phyloP scores from a whole-genome alignment of 75 land plant genomes.

The Pinus taeda region DNA sequence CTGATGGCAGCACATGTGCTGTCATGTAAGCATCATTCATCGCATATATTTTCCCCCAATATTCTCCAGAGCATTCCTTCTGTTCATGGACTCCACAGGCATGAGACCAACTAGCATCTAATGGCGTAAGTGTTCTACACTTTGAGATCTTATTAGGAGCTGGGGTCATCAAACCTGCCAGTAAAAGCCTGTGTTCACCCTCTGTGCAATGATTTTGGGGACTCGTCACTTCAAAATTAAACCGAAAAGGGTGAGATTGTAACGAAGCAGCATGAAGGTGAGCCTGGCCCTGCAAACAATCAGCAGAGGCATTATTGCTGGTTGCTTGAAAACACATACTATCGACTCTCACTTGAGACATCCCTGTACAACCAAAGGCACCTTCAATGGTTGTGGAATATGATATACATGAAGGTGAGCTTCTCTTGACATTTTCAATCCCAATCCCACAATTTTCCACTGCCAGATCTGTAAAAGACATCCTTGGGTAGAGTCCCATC shows the following conservation, averaged over 20 bases:
- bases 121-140: not conserved
- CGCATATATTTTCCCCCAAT: not conserved
- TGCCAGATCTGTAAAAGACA: slow-evolving; percentile 1
- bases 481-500: not conserved
- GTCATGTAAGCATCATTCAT: too few relatives aligned
- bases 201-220: not conserved
- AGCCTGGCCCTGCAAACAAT: not conserved
- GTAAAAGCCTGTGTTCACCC: not conserved
- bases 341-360: not conserved
- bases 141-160: not conserved
- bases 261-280: not conserved
- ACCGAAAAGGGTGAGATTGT: not conserved
- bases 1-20: not conserved
- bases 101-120: not conserved
- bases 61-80: not conserved
- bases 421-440: not conserved
- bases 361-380: not conserved
- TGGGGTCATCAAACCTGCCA: not conserved
- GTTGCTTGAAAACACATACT: not conserved
- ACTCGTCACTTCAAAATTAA: not conserved
- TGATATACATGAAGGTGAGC: not conserved
- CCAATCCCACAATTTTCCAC: not conserved
- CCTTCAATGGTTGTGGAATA: not conserved
- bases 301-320: not conserved
- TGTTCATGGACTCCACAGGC: not conserved